Evolutionary conservation across 2,329 filamentous ascomycete species (phyloP).

Genomic region (Colletotrichum chrysophilum): DNA sequence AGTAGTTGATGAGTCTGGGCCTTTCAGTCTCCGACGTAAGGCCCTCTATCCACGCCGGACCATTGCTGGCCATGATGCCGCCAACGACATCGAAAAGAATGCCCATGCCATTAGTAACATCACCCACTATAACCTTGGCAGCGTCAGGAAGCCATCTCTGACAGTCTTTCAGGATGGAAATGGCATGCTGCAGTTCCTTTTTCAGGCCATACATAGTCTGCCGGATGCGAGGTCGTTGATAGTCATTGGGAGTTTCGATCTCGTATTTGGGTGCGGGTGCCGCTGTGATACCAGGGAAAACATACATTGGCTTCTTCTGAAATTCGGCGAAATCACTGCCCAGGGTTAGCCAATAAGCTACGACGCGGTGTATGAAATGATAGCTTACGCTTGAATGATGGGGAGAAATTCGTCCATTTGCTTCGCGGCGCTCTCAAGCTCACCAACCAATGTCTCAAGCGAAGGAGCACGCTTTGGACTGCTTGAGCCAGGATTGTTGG

Average conservation of each 20-base stretch:
- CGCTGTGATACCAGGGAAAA: background rate
- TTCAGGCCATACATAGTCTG: slow-evolving; percentile 26
- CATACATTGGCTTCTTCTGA: background rate
- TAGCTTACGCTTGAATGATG: slow-evolving; percentile 23
- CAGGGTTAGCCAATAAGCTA: background rate
- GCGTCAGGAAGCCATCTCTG: background rate
- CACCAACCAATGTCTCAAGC: background rate
- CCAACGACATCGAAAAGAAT: slow-evolving; percentile 23
- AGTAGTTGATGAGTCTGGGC: slow-evolving; percentile 22
- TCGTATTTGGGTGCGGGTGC: background rate
- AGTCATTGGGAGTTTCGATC: background rate
- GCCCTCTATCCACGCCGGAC: slow-evolving; percentile 27
- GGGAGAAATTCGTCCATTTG: slow-evolving; percentile 27
- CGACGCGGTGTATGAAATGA: background rate
- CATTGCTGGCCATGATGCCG: slow-evolving; percentile 26
- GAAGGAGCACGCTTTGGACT: background rate
- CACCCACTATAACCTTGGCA: background rate
- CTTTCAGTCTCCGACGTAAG: background rate
- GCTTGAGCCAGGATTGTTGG: background rate
- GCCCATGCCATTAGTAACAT: slow-evolving; percentile 8
- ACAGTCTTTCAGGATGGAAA: slow-evolving; percentile 14
- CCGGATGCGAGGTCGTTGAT: slow-evolving; percentile 20
- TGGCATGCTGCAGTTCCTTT: slow-evolving; percentile 25
- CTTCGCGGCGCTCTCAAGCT: slow-evolving; percentile 5
- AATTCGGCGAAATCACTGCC: slow-evolving; percentile 25